These are phyloP conservation scores for Colletotrichum caudatum DNA, from an alignment of 2,329 filamentous ascomycete genomes.

Conservation along the genomic window DNA sequence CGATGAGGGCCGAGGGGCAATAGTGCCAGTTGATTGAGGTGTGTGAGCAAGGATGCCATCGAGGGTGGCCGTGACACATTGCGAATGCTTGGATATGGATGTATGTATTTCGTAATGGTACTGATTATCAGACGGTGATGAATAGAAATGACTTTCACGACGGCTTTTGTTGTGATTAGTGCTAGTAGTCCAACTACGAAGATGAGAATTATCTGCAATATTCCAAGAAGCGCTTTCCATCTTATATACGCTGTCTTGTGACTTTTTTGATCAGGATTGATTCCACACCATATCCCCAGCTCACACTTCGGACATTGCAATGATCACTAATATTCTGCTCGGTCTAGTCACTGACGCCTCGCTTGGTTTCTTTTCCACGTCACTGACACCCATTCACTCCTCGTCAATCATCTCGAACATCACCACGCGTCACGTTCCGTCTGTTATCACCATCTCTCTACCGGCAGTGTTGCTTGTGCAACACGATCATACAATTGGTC, in stretches of 20 bases:
- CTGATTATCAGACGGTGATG: background rate
- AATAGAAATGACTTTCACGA: background rate
- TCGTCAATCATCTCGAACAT: slow-evolving; percentile 38
- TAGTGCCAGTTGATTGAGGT: slow-evolving; percentile 69
- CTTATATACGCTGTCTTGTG: slow-evolving; percentile 30
- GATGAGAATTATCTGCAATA: background rate
- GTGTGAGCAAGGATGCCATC: slow-evolving; percentile 64
- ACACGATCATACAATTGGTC: slow-evolving; percentile 16
- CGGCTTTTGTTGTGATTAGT: too few relatives aligned
- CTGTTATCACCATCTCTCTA: background rate
- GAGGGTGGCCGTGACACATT: slow-evolving; percentile 69
- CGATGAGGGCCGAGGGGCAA: slow-evolving; percentile 62
- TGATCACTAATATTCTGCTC: slow-evolving; percentile 36
- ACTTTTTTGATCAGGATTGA: background rate
- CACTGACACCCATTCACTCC: slow-evolving; percentile 24
- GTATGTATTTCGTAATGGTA: too few relatives aligned
- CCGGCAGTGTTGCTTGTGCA: slow-evolving; percentile 15
- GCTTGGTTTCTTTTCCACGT: slow-evolving; percentile 28
- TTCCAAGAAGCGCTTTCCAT: background rate
- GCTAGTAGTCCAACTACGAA: background rate
- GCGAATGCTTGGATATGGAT: slow-evolving; percentile 34
- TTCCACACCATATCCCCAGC: background rate
- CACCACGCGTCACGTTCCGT: background rate
- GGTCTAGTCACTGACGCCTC: slow-evolving; percentile 42
- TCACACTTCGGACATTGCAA: background rate